These are phyloP conservation scores for Hyaloscypha bicolor DNA, from an alignment of 495 filamentous ascomycete genomes.

Conservation along the genomic window DNA sequence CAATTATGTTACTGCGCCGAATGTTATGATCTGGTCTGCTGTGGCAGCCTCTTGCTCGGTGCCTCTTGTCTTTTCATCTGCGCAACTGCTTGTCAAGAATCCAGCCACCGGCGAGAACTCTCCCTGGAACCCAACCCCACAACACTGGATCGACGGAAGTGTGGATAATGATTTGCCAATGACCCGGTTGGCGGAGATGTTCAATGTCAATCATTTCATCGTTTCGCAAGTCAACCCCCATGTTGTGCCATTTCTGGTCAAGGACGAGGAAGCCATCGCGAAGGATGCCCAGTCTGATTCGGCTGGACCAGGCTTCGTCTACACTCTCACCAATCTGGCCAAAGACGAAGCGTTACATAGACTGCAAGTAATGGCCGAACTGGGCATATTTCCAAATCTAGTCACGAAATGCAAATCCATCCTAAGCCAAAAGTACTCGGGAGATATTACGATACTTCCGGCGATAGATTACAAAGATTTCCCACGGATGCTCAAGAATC, in stretches of 20 bases:
- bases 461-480: constrained; percentile 75
- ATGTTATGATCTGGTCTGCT: constrained; percentile 95
- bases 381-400: constrained; percentile 80
- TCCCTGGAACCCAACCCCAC: constrained; percentile 82
- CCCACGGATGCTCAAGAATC: constrained; percentile 78
- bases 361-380: constrained; percentile 77
- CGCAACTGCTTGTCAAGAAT: constrained; percentile 80
- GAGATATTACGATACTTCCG: constrained; percentile 94
- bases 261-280: constrained; percentile 61
- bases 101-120: constrained; percentile 74
- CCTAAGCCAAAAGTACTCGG: constrained; percentile 86
- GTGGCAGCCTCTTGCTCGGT: constrained; percentile 95
- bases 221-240: constrained; percentile 97
- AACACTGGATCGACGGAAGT: constrained; percentile 89
- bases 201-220: constrained; percentile 98
- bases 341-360: constrained; percentile 81
- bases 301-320: constrained; percentile 60
- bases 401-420: constrained; percentile 80
- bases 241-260: constrained; percentile 82
- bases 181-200: constrained; percentile 89
- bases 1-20: constrained; percentile 91
- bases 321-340: constrained; percentile 70
- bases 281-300: constrained; percentile 41
- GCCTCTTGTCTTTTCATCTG: constrained; percentile 80
- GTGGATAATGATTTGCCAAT: constrained; percentile 95